Percentiles rank a stretch among this genome's conserved stretches.
These are phyloP conservation scores for Elsinoe ampelina DNA, from an alignment of 2,329 filamentous ascomycete species.

Conservation along the genomic window DNA sequence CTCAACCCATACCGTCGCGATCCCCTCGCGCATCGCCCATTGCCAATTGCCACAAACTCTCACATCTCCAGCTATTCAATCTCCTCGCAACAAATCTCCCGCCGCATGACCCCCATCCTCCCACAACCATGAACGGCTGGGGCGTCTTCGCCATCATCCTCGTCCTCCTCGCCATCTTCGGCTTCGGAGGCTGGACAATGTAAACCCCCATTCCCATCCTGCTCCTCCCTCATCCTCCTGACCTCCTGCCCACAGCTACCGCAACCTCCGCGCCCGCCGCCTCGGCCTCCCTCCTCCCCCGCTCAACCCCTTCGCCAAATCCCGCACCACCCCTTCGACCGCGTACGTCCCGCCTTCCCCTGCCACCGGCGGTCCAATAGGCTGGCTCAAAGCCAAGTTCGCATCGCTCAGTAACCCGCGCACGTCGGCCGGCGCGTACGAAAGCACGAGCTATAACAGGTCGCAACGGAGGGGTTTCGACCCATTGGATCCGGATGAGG, in stretches of 20 bases:
- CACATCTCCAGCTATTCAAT: not conserved
- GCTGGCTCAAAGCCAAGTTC: slow-evolving; percentile 63
- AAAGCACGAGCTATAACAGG: slow-evolving; percentile 25
- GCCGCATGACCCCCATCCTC: slow-evolving; percentile 4
- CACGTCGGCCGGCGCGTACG: slow-evolving; percentile 50
- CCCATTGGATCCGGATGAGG: slow-evolving; percentile 69
- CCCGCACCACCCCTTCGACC: slow-evolving; percentile 20
- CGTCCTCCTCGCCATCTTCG: slow-evolving; percentile 52
- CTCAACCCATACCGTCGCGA: not conserved
- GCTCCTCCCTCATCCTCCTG: slow-evolving; percentile 7
- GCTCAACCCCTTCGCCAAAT: slow-evolving; percentile 56
- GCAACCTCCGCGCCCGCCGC: slow-evolving; percentile 61
- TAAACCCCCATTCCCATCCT: slow-evolving; percentile 18
- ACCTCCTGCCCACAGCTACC: slow-evolving; percentile 38
- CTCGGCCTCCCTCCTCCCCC: slow-evolving; percentile 66
- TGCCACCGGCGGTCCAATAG: slow-evolving; percentile 54
- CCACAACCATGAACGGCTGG: slow-evolving; percentile 25
- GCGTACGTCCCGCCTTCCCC: slow-evolving; percentile 43
- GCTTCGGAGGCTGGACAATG: slow-evolving; percentile 56
- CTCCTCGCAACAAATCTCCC: not conserved
- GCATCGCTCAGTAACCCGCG: slow-evolving; percentile 55
- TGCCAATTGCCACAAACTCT: not conserved
- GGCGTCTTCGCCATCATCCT: slow-evolving; percentile 62
- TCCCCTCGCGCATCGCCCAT: not conserved
- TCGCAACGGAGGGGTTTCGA: slow-evolving; percentile 45